A percentile compares a stretch with the other conserved stretches of the same genome.
phyloP scores from a whole-genome alignment of 208 protist species.

The Trypanosoma lewisi region DNA sequence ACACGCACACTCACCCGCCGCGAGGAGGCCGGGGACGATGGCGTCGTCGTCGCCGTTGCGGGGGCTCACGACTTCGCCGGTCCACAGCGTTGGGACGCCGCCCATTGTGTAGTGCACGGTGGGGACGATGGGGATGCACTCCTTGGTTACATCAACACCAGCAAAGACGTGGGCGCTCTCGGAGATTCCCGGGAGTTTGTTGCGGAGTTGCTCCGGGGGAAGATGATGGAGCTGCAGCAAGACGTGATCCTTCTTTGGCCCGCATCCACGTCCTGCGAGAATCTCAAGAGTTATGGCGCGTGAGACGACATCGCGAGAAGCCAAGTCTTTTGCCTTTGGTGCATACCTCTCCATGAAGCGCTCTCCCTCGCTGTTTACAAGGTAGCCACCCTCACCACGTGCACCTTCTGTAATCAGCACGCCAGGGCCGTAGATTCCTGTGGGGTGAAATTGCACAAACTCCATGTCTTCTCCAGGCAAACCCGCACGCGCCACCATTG shows the following conservation, averaged over 20 bases:
- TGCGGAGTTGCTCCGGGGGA: constrained; percentile 91
- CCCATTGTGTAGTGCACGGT: constrained; percentile 99
- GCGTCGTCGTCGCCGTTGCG: constrained; percentile 90
- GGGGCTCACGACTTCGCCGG: constrained; percentile 88
- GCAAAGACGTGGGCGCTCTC: constrained; percentile 99
- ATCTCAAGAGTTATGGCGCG: constrained; percentile 99
- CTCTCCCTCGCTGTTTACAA: constrained; percentile 98
- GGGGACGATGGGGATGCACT: constrained; percentile 98
- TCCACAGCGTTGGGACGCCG: constrained; percentile 91
- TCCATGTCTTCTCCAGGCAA: constrained; percentile 97
- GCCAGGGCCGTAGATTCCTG: constrained; percentile 98
- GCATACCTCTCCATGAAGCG: constrained; percentile 99
- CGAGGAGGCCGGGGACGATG: constrained; percentile 96
- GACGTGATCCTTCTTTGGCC: constrained; percentile 97
- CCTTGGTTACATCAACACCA: constrained; percentile 98
- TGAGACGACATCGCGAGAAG: constrained; percentile 98
- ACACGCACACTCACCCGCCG: constrained; percentile 97
- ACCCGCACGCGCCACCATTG: constrained; percentile 98
- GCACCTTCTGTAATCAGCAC: constrained; percentile 99
- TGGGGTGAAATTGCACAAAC: constrained; percentile 99
- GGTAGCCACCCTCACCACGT: constrained; percentile 96
- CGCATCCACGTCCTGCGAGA: constrained; percentile 90
- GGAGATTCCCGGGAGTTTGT: constrained; percentile 98
- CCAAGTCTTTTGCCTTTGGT: constrained; percentile 98
- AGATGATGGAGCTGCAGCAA: constrained; percentile 98